phyloP scores from a whole-genome alignment of 345 rosid genomes.

The Melaleuca alternifolia region DNA sequence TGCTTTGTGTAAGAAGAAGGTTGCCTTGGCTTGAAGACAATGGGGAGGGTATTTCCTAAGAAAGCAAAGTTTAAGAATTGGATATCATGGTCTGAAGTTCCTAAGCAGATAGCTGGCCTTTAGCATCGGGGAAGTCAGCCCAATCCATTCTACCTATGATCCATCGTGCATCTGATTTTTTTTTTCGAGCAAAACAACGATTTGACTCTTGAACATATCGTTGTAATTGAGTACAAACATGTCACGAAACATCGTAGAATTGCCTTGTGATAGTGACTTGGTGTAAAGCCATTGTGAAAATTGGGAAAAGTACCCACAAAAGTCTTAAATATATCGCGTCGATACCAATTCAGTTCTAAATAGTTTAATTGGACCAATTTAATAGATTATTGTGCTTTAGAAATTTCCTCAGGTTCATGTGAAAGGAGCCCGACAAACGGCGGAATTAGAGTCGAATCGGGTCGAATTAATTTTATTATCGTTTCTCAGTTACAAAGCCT shows the following conservation, averaged over 20 bases:
- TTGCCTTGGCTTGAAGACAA: not conserved
- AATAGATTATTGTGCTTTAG: too few species aligned
- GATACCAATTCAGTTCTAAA: too few species aligned
- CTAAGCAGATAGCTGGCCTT: not conserved
- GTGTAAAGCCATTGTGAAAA: not conserved
- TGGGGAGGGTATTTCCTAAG: not conserved
- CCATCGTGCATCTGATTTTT: not conserved
- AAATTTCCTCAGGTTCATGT: not conserved
- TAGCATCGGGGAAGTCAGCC: not conserved
- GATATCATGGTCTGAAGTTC: not conserved
- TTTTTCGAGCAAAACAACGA: not conserved
- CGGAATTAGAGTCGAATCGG: not conserved
- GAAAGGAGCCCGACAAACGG: not conserved
- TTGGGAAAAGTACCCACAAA: too few species aligned
- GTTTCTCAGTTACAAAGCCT: not conserved
- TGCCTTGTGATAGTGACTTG: not conserved
- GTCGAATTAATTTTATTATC: not conserved
- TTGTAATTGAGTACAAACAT: not conserved
- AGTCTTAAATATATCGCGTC: too few species aligned
- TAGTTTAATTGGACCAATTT: too few species aligned
- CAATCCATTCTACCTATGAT: not conserved
- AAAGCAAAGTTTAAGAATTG: not conserved
- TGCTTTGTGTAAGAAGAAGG: not conserved
- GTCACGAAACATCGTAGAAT: not conserved
- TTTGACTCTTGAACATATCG: not conserved